phyloP scores from a whole-genome alignment of 257 asterid species.

The Lithospermum erythrorhizon region DNA sequence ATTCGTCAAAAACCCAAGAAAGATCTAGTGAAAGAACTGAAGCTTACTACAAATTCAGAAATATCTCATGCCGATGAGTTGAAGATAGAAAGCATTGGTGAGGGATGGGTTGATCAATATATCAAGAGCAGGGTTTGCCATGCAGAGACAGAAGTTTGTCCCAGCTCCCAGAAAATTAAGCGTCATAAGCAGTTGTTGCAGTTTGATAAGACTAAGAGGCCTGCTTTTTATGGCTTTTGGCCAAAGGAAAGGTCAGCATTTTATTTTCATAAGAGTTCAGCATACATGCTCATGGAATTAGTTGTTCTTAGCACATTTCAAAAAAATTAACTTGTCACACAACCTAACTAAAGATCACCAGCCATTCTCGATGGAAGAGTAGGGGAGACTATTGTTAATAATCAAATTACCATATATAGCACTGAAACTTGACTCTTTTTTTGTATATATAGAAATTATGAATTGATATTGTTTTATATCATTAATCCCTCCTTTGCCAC shows the following conservation, averaged over 20 bases:
- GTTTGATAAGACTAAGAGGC: conserved; percentile 83
- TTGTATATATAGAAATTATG: no score
- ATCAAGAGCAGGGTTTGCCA: conserved; percentile 22
- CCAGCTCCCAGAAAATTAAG: conserved; percentile 19
- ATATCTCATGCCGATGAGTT: conserved; percentile 34
- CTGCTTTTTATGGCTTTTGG: conserved; percentile 94
- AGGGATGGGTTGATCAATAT: conserved; percentile 41
- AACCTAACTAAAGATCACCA: no score
- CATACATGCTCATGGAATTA: no score
- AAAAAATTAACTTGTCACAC: no score
- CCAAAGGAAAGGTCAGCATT: conserved; percentile 53
- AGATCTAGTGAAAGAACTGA: conserved; percentile 67
- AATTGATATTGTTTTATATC: no score
- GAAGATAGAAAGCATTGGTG: conserved; percentile 36
- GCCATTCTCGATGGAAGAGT: no score
- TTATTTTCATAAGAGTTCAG: background rate
- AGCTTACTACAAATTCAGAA: conserved; percentile 55
- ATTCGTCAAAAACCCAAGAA: conserved; percentile 69
- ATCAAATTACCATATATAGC: no score
- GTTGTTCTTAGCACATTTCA: no score
- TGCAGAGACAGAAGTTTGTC: conserved; percentile 13
- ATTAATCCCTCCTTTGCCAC: no score
- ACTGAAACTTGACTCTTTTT: no score
- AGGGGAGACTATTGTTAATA: no score
- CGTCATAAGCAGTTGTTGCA: conserved; percentile 59